Evolutionary conservation across 495 filamentous ascomycete species (phyloP), one percentile per base, ranked within the genome.

Genomic region (Daldinia caldariorum): DNA sequence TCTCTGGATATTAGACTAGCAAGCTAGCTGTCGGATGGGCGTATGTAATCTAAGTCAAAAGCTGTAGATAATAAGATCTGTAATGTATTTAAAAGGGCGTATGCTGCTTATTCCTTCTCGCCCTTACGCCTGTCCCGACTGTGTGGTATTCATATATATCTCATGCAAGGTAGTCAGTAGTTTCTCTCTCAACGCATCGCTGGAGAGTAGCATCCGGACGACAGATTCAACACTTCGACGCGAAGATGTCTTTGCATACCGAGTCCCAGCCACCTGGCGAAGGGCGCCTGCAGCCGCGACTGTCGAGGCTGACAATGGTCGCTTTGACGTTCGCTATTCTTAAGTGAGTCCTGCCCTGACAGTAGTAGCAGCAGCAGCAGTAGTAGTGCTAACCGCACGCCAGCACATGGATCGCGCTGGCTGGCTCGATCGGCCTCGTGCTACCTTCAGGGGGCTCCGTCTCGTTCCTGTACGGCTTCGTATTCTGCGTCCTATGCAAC

Each of bases 401-500:
- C 51, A 78, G 76, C 47, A 79, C 75, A 14, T 79, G 75, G 75
- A 79, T 79, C 20, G 77, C 75, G 13, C 69, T 79, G 7, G 77
- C 77, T 6, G 77, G 77, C 2, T 79, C 77, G 2, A 79, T 79
- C 12, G 77, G 77, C 6, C 69, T 79, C 38, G 77, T 77, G 4
- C 60, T 79, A 0, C 75, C 75, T 7, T 77, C 77, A 1, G 77
- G 77, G 32, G 75, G 75, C 20, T 75, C 77, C 58, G 77, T 79
- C 10, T 63, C 75, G 6, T 76, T 77, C 12, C 62, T 79, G 0
- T 79, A 77, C 66, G 77, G 75, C 50, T 79, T 77, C 57, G 61
- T 79, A 47, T 79, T 77, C 77, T 76, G 75, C 68, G 79, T 80
- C 13, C 31, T 81, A 31, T 81, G 80, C 70, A 80, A 81, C 54